Evolutionary conservation across 169 alveolate species (phyloP), one percentile per base, ranked within the genome.

Genomic region (Plasmodium chabaudi): DNA sequence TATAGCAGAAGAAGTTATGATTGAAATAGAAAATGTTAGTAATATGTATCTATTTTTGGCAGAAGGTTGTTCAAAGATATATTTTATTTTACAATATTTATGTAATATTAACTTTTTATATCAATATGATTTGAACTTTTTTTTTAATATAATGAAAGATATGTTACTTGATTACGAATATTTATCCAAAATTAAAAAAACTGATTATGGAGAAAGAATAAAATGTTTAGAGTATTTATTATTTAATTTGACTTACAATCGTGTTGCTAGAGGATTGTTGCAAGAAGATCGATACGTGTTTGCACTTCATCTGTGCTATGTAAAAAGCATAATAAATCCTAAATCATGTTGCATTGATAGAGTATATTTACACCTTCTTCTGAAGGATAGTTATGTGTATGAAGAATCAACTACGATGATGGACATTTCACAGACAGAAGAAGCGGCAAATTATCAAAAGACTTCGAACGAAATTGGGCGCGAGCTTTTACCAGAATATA

Each of bases 1-100:
- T 13, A 95, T 96, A 67, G 97, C 99, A 60, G 99, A 98, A 57
- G 95, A 93, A 15, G 95, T 98, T 47, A 97, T 98, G 99, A 96
- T 93, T 51, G 99, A 97, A 72, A 97, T 97, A 23, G 96, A 95
- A 79, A 77, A 93, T 42, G 98, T 97, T 19, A 94, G 98, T 79
- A 89, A 94, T 46, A 92, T 96, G 84, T 97, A 98, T 79, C 47
- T 92, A 17, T 97, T 97, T 3, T 90, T 98, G 63, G 98, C 99
- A 1, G 93, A 87, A 63, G 96, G 98, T 57, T 93, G 98, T 13
- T 96, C 99, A 10, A 92, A 98, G 63, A 95, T 96, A 15, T 97
- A 94, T 88, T 94, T 94, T 79, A 75, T 94, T 15, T 79, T 96
- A n/a, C 93, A 94, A 71, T 93, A 96, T 86, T 93, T 98, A 77